Base-by-base conservation (phyloP, 306 rosid species). In the Leucaena leucocephala region DNA sequence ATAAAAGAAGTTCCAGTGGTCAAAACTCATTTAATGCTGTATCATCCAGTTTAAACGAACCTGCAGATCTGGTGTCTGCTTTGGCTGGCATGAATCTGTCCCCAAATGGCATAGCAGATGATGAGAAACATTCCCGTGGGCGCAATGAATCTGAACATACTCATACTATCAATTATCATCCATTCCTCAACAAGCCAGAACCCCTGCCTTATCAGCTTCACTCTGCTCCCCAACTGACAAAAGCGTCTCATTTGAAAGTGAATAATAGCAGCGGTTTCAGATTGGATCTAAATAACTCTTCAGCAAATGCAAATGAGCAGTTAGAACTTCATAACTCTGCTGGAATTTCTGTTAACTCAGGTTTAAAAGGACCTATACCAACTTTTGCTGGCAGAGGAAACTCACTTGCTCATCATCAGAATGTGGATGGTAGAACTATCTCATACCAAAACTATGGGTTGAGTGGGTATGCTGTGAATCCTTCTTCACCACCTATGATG, bases 61-160 rank as follows among this genome's bases (percentile, higher is more conserved):
- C 97, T 62, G 78, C 85, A 15, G 94, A 92, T 80, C 82, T 95
- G 78, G 98, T 81, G 59, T 89, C 92, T 77, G 90, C 97, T 71
- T 83, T 95, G 63, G 89, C 95, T 49, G 85, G 90, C 78, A 86
- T 92, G 94, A 91, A 85, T 80, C 79, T 95, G 64, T 87, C 97
- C 65, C 16, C 90, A 17, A 90, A 88, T 78, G 92, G 84, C 45
- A 83, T 21, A 66, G 62, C 72, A n/a, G 92, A 85, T 68, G 90
- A 88, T 40, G 97, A 91, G 52, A 85, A 79, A 40, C 86, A 84
- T 80, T 55, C 39, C 78, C 79, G 40, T 88, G 71, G 89, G 80
- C 64, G 73, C 82, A 79, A 22, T 71, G 86, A 76, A 75, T 75
- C 71, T 4, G 86, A 80, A 78, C 77, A 76, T 68, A 38, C 48